Conservation (phyloP, 1,284 basidiomycete species). For the Boletus sp. region DNA sequence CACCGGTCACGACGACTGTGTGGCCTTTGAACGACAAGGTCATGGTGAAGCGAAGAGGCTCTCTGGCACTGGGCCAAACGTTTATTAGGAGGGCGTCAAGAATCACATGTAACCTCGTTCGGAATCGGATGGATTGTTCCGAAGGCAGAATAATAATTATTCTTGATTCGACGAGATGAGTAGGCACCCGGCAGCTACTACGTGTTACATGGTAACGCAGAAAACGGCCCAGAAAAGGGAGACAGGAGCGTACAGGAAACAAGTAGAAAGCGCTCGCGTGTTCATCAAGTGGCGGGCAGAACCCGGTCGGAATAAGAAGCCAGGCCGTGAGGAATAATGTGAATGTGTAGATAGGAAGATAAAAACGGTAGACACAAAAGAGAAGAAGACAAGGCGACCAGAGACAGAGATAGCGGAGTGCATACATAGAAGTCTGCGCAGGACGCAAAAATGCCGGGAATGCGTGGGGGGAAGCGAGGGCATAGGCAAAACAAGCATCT, state of each 20-base stretch:
- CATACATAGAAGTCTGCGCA: slow-evolving; percentile 27
- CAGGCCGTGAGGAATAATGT: slow-evolving; percentile 29
- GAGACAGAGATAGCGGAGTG: slow-evolving; percentile 14
- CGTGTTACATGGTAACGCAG: slow-evolving; percentile 34
- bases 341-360: slow-evolving; percentile 33
- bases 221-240: slow-evolving; percentile 23
- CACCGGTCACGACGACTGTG: slow-evolving; percentile 92
- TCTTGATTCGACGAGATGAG: slow-evolving; percentile 23
- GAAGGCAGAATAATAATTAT: slow-evolving; percentile 25
- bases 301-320: slow-evolving; percentile 28
- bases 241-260: slow-evolving; percentile 32
- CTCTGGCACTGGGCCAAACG: not conserved
- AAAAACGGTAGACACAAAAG: slow-evolving; percentile 24
- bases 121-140: not conserved
- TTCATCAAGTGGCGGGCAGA: slow-evolving; percentile 18
- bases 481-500: slow-evolving; percentile 36
- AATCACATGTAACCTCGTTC: slow-evolving; percentile 26
- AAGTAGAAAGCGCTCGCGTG: slow-evolving; percentile 33
- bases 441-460: slow-evolving; percentile 21
- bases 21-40: slow-evolving; percentile 83
- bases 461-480: slow-evolving; percentile 16
- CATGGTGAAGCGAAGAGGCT: slow-evolving; percentile 14
- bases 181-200: slow-evolving; percentile 36
- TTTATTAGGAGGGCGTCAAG: not conserved
- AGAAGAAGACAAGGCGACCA: slow-evolving; percentile 25